Base-by-base conservation (phyloP, 164 flowering plant species). In the Platanus orientalis region DNA sequence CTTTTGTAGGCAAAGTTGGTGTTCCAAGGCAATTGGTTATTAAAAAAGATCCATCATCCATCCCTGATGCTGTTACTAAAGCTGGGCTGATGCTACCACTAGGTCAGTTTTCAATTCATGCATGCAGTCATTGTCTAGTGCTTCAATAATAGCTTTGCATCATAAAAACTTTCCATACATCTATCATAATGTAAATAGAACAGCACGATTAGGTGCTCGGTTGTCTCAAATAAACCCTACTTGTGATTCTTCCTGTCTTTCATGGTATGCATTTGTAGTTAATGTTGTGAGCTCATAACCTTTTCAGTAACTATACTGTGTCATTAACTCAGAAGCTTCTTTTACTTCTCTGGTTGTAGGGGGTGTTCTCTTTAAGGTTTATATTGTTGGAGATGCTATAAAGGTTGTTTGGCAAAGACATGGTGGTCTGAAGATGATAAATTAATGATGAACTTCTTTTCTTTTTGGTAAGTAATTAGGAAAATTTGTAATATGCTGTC, bases 11-110 rank as follows among this genome's bases (percentile, higher is more conserved):
- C 14, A 75, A 62, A 75, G 88, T 87, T 51, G 76, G 78, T 65
- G 83, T 87, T 54, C 93, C 93, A 10, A 79, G 60, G 62, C 93
- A 87, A 60, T 69, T 87, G 69, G 88, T 87, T 25, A 69, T 87
- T 39, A 77, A 82, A 65, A 80, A 69, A 67, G 88, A 83, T 63
- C 80, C 93, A 45, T 77, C 90, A 47, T 80, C 81, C 3, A 83
- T 87, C 39, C 80, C 86, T 60, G 80, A 68, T 57, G 83, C 80
- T n/a, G 90, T 87, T 6, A 60, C 55, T 25, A 79, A 73, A 64
- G 82, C 85, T 50, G 86, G 86, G 42, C 70, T 85, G 57, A 78
- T 6, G 26, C 66, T 85, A 30, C 93, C 93, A 3, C 69, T 83
- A 32, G 93, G 93, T 87, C 72, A 61, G 76, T 54, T 49, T 28